These are phyloP conservation scores for Spathaspora passalidarum DNA, from an alignment of 805 yeast genomes.

Conservation along the genomic window DNA sequence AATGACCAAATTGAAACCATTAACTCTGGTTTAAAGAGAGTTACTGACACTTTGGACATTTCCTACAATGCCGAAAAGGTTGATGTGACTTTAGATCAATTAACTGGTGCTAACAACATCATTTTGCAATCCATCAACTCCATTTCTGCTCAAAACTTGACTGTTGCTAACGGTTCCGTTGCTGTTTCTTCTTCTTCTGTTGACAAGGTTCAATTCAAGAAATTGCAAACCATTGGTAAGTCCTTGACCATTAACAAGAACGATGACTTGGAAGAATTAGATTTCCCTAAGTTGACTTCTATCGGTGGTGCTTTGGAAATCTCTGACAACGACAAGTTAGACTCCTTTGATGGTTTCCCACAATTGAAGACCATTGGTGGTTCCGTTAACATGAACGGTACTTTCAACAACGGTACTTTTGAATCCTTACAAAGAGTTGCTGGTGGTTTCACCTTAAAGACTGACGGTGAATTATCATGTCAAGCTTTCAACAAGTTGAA, in stretches of 20 bases:
- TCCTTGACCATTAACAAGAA: constrained; percentile 75
- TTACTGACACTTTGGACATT: constrained; percentile 71
- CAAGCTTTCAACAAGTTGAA: constrained; percentile 66
- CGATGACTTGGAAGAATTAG: constrained; percentile 63
- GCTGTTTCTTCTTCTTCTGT: constrained; percentile 76
- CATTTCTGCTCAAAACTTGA: constrained; percentile 65
- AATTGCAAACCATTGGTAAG: constrained; percentile 68
- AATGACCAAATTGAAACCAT: constrained; percentile 73
- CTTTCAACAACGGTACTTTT: constrained; percentile 76
- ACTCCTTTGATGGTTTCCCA: constrained; percentile 68
- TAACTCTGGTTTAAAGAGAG: constrained; percentile 69
- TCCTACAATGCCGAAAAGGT: constrained; percentile 83
- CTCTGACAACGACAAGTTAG: constrained; percentile 77
- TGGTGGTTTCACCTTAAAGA: constrained; percentile 88
- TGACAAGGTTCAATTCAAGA: constrained; percentile 50
- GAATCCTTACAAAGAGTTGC: constrained; percentile 70
- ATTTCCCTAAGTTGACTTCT: constrained; percentile 64
- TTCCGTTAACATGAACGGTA: constrained; percentile 80
- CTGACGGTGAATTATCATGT: constrained; percentile 80
- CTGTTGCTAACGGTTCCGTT: constrained; percentile 74
- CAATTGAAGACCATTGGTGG: constrained; percentile 76
- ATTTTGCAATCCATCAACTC: constrained; percentile 79
- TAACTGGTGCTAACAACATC: constrained; percentile 84
- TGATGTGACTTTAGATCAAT: constrained; percentile 62
- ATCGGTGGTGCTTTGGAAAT: constrained; percentile 94